Percentiles rank a stretch among this genome's conserved stretches.
Conservation (phyloP, 2,329 filamentous ascomycete species). For the Colletotrichum salicis region DNA sequence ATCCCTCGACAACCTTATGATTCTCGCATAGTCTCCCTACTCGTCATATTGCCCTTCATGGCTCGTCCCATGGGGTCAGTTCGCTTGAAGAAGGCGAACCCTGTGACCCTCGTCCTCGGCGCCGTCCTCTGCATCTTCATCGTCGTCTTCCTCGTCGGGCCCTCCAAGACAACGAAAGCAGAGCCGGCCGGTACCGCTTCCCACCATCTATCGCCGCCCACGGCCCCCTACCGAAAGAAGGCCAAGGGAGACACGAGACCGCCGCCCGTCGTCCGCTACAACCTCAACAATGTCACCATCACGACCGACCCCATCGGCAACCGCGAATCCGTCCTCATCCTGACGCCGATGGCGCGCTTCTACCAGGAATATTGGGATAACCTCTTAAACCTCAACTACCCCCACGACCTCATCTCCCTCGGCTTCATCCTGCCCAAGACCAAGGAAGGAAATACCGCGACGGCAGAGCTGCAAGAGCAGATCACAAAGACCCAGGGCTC, state of each 20-base stretch:
- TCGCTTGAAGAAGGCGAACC: conserved; percentile 83
- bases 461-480: conserved; percentile 82
- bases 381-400: conserved; percentile 83
- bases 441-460: conserved; percentile 89
- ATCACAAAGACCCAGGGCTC: conserved; percentile 88
- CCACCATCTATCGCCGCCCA: conserved; percentile 56
- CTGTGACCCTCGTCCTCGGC: conserved; percentile 79
- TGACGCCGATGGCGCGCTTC: conserved; percentile 93
- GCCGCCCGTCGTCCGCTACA: conserved; percentile 90
- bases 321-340: conserved; percentile 85
- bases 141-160: conserved; percentile 70
- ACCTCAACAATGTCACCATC: conserved; percentile 94
- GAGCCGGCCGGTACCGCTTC: conserved; percentile 59
- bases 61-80: conserved; percentile 70
- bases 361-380: conserved; percentile 98
- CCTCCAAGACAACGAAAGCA: conserved; percentile 58
- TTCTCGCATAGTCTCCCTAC: conserved; percentile 37
- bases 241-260: conserved; percentile 68
- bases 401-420: conserved; percentile 92
- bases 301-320: conserved; percentile 80
- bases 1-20: conserved; percentile 26
- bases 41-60: conserved; percentile 51
- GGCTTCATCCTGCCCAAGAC: conserved; percentile 97
- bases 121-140: conserved; percentile 78
- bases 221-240: conserved; percentile 56